Percentiles rank a stretch among this genome's conserved stretches.
phyloP scores from a whole-genome alignment of 169 alveolate species.

The Cryptosporidium sp. region DNA sequence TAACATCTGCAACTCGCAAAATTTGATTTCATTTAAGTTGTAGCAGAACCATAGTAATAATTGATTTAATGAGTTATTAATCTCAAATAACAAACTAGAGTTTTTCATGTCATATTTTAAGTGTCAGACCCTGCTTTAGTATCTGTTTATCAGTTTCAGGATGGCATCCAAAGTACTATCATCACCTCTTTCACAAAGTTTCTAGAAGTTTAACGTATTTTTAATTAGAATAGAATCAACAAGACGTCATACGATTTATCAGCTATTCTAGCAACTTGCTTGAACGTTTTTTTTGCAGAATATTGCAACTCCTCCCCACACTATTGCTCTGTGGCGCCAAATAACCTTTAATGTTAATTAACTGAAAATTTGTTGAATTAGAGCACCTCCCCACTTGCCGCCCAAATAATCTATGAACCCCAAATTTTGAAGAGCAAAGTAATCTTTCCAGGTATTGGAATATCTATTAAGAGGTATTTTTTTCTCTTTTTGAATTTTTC shows the following conservation, averaged over 20 bases:
- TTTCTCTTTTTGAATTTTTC: constrained; percentile 20
- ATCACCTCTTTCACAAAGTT: background rate
- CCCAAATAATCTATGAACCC: constrained; percentile 72
- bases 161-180: background rate
- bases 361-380: background rate
- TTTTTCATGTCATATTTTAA: background rate
- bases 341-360: background rate
- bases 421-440: constrained; percentile 32
- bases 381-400: constrained; percentile 76
- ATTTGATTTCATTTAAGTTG: background rate
- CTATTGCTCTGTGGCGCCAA: background rate
- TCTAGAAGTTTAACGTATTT: background rate
- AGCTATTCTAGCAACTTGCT: background rate
- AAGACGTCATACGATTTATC: too few relatives aligned
- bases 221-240: background rate
- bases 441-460: constrained; percentile 32
- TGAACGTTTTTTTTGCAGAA: background rate
- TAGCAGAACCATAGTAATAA: constrained; percentile 2
- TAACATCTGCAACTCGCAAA: background rate
- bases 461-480: constrained; percentile 10
- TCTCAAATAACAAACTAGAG: background rate
- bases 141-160: background rate
- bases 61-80: background rate
- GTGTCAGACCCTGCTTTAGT: background rate
- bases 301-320: constrained; percentile 23